Base-by-base conservation (phyloP, 257 asterid genomes). In the Eucommia ulmoides region DNA sequence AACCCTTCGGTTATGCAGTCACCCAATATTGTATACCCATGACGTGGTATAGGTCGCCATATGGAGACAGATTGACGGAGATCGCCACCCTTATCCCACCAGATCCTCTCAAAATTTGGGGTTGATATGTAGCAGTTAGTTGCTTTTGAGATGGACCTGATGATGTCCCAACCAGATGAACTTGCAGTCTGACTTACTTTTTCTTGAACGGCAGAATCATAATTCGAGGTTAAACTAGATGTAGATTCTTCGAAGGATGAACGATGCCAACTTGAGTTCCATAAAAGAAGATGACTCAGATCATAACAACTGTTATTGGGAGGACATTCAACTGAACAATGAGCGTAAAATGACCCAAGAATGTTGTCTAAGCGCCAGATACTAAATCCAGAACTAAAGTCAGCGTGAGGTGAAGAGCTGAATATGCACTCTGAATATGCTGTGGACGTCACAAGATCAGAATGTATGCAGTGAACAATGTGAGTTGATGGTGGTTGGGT, bases 1-100 rank as follows among this genome's bases (percentile, higher is more conserved):
- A 60, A 89, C 98, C 98, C 93, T 64, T 85, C 98, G 56, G 82
- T 78, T 50, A 89, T 77, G 79, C 94, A 85, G 72, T 89, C 98
- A 57, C 98, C 94, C 64, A 85, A 70, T 24, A 80, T 67, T 56
- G 93, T 75, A 74, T 85, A 83, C 61, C 94, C 94, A 65, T 74
- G 77, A 53, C 84, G 93, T 50, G 81, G 70, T 65, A 85, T 26
- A 60, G 98, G 98, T 66, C 98, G 79, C 98, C 98, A 89, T 65
- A 89, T 76, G 46, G 98, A 89, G 76, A 85, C 89, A 25, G 96
- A 79, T 54, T 66, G 81, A 51, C 93, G 94, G 76, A 80, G 68
- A 54, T 89, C 98, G 66, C 85, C 77, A 60, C 98, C 98, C 68
- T 79, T 73, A 71, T 85, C 98, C 98, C 98, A 89, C 98, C 94